A percentile compares a stretch with the other conserved stretches of the same genome.
phyloP scores from a whole-genome alignment of 768 basidiomycete genomes.

The Podaxis rugospora region DNA sequence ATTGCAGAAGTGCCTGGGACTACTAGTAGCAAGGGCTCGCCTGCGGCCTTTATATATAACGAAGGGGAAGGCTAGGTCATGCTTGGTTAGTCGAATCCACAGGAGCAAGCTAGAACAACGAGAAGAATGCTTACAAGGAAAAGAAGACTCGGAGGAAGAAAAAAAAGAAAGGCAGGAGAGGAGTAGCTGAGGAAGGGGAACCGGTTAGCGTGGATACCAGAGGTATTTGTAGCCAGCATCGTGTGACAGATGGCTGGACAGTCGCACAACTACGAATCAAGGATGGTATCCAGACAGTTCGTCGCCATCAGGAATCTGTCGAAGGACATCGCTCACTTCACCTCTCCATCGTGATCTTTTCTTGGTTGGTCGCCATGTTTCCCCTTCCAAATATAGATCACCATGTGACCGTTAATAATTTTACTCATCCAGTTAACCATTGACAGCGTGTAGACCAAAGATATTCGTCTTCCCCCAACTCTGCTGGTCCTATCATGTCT shows the following conservation, averaged over 20 bases:
- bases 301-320: neutral
- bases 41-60: constrained; percentile 24
- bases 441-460: neutral
- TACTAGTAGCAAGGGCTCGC: constrained; percentile 25
- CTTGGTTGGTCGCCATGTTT: constrained; percentile 16
- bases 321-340: neutral
- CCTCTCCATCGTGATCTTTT: neutral
- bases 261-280: neutral
- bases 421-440: neutral
- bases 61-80: constrained; percentile 12
- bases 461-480: neutral
- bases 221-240: constrained; percentile 15
- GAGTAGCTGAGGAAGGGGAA: neutral
- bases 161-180: constrained; percentile 16
- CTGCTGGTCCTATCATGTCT: constrained; percentile 40
- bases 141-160: constrained; percentile 14
- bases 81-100: constrained; percentile 13
- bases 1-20: constrained; percentile 15
- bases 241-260: constrained; percentile 10
- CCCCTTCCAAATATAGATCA: constrained; percentile 7
- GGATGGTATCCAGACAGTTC: neutral
- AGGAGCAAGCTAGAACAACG: neutral
- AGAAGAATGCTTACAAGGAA: neutral
- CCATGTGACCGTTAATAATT: neutral
- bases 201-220: constrained; percentile 11